Evolutionary conservation across 2,329 filamentous ascomycete species (phyloP), one percentile per base, ranked within the genome.

Genomic region (Penicillium brevicompactum): DNA sequence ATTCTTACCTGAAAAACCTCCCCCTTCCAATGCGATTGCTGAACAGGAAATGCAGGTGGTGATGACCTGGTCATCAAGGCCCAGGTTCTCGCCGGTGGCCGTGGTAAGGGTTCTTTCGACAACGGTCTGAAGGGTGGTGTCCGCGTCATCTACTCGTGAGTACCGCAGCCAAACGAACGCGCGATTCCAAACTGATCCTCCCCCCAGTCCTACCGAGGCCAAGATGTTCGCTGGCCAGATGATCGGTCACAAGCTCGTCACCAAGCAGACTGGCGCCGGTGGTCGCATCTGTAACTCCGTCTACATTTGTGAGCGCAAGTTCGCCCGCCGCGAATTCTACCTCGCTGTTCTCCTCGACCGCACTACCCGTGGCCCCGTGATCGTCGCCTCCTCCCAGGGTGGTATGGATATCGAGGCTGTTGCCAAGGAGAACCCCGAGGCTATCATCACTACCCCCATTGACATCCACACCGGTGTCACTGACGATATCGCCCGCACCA

Each of bases 51-150:
- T 56, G 10, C 55, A 82, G 89, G 84, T 66, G 84, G 84, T 70
- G 93, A 96, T 74, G 94, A 99, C 77, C 93, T 97, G 87, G 94
- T 99, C 68, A 97, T 99, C 85, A 99, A 99, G 86, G 94, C 94
- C 60, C 94, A 99, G 83, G 94, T 99, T 59, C 89, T 99, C 61
- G 94, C 94, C 61, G 94, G 94, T 80, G 94, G 94, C 64, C 90
- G 94, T 82, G 94, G 94, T 80, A 99, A 99, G 84, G 94, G 94
- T 68, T 88, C 87, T 69, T 99, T 99, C 75, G 92, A 96, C 82
- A 97, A 97, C 79, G 94, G 94, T 70, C 88, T 99, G 76, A 99
- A 99, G 85, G 94, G 94, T 71, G 94, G 94, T 82, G 94, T 99
- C 69, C 88, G 94, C 70, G 92, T 99, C 71, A 96, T 99, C 80